Evolutionary conservation across 2,329 filamentous ascomycete genomes (phyloP).

Genomic region (Cladosporium sp.): DNA sequence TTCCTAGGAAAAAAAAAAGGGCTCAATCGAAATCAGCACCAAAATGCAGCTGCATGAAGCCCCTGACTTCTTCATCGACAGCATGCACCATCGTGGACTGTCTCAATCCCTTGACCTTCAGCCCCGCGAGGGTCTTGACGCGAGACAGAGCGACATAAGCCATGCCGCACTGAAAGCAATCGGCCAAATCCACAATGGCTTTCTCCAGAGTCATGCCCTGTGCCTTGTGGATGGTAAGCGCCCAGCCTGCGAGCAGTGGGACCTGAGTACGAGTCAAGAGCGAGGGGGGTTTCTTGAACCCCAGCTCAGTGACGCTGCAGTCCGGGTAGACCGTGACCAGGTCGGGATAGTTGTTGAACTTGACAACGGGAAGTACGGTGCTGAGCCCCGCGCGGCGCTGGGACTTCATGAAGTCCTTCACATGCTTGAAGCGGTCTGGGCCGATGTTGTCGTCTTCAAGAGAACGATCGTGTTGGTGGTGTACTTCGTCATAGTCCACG

Average conservation of each 20-base stretch:
- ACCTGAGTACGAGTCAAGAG: slow-evolving; percentile 57
- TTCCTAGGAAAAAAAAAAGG: no score
- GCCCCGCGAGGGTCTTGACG: slow-evolving; percentile 48
- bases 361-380: slow-evolving; percentile 35
- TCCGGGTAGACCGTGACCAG: slow-evolving; percentile 47
- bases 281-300: slow-evolving; percentile 44
- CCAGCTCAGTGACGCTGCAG: slow-evolving; percentile 47
- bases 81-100: slow-evolving; percentile 20
- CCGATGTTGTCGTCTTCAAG: neutral
- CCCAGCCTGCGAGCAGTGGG: slow-evolving; percentile 58
- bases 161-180: slow-evolving; percentile 55
- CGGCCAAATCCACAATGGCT: slow-evolving; percentile 52
- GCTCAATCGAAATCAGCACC: neutral
- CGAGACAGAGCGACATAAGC: slow-evolving; percentile 61
- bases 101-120: slow-evolving; percentile 38
- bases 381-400: neutral
- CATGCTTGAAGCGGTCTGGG: slow-evolving; percentile 33
- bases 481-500: slow-evolving; percentile 3
- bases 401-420: slow-evolving; percentile 37
- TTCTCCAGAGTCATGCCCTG: slow-evolving; percentile 61
- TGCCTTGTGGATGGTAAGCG: slow-evolving; percentile 60
- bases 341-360: slow-evolving; percentile 47
- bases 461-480: neutral
- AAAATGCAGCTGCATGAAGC: slow-evolving; percentile 25
- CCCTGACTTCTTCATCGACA: slow-evolving; percentile 32